Percentiles rank a stretch among this genome's conserved stretches.
phyloP scores from a whole-genome alignment of 352 stramenopile species.

The Phytophthora sp. region DNA sequence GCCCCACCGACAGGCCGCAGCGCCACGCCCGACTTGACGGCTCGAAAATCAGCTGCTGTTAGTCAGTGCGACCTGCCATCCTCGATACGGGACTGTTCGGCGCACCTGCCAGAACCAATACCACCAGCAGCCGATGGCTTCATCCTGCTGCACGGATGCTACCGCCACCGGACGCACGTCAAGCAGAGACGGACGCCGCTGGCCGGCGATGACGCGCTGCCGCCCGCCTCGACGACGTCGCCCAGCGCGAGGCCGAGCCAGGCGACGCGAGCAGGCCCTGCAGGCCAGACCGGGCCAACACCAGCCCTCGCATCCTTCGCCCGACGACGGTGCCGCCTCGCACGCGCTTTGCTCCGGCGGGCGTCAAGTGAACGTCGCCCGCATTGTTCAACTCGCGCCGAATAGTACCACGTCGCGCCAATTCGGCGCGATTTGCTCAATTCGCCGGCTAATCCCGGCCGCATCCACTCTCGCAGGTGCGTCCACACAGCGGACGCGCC shows the following conservation, averaged over 20 bases:
- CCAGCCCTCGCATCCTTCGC: background rate
- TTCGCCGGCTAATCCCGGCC: background rate
- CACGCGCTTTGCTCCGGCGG: background rate
- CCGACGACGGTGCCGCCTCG: too few species aligned
- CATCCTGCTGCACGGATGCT: too few species aligned
- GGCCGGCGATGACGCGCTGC: background rate
- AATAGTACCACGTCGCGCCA: background rate
- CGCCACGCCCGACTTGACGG: background rate
- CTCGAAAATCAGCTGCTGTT: too few species aligned
- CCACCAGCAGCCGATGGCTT: background rate
- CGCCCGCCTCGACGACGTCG: background rate
- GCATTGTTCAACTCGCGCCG: constrained; percentile 2
- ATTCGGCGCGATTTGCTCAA: background rate
- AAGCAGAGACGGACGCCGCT: constrained; percentile 3
- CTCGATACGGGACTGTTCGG: constrained; percentile 1
- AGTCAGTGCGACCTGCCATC: constrained; percentile 3
- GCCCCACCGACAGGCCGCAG: too few species aligned
- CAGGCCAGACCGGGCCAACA: background rate
- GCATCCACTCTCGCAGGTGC: constrained; percentile 11
- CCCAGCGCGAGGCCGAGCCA: background rate
- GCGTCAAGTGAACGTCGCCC: background rate
- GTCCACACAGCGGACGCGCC: constrained; percentile 18
- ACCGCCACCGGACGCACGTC: constrained; percentile 4
- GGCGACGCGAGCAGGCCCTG: background rate
- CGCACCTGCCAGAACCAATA: background rate